phyloP scores from a whole-genome alignment of 2,329 filamentous ascomycete genomes.

The Botrytis paeoniae region DNA sequence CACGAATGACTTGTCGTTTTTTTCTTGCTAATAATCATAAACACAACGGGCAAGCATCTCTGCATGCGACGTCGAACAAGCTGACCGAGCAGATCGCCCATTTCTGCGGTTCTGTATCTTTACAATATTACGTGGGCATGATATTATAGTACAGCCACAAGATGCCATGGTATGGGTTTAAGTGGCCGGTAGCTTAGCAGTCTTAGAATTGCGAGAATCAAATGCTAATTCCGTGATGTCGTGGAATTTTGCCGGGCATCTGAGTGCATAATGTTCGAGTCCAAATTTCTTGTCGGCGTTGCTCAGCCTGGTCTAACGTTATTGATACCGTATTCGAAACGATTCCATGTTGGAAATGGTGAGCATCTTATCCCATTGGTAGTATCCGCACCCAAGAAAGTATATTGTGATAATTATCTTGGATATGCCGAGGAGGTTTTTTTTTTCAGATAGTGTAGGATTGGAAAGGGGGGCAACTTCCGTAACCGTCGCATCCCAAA shows the following conservation, averaged over 20 bases:
- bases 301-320: constrained; percentile 19
- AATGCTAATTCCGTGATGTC: constrained; percentile 20
- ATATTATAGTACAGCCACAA: constrained; percentile 25
- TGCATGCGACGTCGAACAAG: constrained; percentile 33
- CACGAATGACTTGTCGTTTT: constrained; percentile 21
- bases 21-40: constrained; percentile 18
- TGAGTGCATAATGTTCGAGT: constrained; percentile 25
- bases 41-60: constrained; percentile 22
- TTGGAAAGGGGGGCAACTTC: constrained; percentile 12
- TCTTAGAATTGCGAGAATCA: constrained; percentile 20
- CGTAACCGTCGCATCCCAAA: constrained; percentile 6
- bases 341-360: constrained; percentile 14
- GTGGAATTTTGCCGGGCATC: constrained; percentile 31
- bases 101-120: constrained; percentile 17
- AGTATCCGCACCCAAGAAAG: constrained; percentile 13
- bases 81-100: constrained; percentile 23
- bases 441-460: constrained; percentile 3
- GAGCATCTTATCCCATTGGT: constrained; percentile 8
- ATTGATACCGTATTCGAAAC: constrained; percentile 12
- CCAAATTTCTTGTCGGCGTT: constrained; percentile 14
- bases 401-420: constrained; percentile 8
- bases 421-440: constrained; percentile 11
- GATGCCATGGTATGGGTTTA: constrained; percentile 24
- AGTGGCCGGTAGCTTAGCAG: constrained; percentile 15
- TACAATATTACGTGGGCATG: constrained; percentile 21